Percentiles rank a stretch among this genome's conserved stretches.
These are phyloP conservation scores for Tetrahymena borealis DNA, from an alignment of 73 alveolate genomes.

Conservation along the genomic window DNA sequence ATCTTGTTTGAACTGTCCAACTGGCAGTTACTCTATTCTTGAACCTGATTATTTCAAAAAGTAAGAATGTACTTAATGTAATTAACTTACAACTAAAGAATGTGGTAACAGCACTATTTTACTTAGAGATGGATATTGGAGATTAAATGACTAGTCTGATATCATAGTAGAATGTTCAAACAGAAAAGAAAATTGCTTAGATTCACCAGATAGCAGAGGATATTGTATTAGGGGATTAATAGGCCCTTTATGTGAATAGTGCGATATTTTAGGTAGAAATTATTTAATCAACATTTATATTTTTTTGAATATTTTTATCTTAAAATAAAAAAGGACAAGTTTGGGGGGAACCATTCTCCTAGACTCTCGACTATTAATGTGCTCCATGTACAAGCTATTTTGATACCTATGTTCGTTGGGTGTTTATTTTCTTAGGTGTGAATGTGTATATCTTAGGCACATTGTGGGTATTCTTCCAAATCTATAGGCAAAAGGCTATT, in stretches of 20 bases:
- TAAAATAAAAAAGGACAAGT: neutral
- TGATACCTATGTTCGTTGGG: neutral
- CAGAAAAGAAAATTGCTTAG: neutral
- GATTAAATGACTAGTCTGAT: neutral
- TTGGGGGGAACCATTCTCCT: neutral
- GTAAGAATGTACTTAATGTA: neutral
- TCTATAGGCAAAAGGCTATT: neutral
- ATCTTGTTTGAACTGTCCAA: neutral
- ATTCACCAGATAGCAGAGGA: neutral
- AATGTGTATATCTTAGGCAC: neutral
- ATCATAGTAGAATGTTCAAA: neutral
- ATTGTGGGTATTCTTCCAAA: neutral
- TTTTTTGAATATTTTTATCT: neutral
- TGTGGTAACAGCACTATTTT: neutral
- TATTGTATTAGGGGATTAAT: neutral
- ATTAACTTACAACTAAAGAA: neutral
- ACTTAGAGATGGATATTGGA: neutral
- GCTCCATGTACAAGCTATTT: neutral
- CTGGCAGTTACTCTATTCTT: neutral
- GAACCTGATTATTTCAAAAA: neutral
- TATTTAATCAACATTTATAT: neutral
- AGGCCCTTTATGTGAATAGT: neutral
- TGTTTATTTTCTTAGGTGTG: neutral
- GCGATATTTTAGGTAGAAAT: neutral
- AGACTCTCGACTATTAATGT: neutral